Evolutionary conservation across 2,329 filamentous ascomycete species (phyloP).

Genomic region (Zymoseptoria passerinii): DNA sequence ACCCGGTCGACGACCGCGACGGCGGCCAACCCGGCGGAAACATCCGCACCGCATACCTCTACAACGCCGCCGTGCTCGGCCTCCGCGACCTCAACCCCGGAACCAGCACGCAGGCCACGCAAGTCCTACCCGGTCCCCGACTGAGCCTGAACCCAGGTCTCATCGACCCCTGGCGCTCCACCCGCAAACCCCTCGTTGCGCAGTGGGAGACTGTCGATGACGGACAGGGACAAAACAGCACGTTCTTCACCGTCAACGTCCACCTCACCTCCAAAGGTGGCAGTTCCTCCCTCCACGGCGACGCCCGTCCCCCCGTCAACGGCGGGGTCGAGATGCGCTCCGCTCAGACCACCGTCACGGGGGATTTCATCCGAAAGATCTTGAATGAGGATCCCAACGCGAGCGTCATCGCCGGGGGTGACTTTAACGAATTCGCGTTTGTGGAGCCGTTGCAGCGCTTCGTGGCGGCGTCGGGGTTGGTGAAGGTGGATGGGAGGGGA

Average conservation of each 20-base stretch:
- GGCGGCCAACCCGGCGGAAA: constrained; percentile 63
- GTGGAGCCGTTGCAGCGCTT: constrained; percentile 53
- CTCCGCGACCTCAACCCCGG: constrained; percentile 55
- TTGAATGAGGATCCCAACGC: constrained; percentile 49
- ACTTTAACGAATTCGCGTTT: constrained; percentile 66
- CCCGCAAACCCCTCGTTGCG: constrained; percentile 60
- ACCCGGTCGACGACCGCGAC: constrained; percentile 52
- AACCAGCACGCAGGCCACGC: constrained; percentile 45
- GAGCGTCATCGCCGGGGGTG: constrained; percentile 53
- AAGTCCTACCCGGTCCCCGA: constrained; percentile 49
- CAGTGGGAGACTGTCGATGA: constrained; percentile 52
- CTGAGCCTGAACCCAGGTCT: constrained; percentile 62
- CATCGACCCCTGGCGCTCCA: constrained; percentile 57
- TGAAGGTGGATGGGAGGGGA: constrained; percentile 54
- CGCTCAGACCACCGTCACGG: constrained; percentile 52
- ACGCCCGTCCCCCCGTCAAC: constrained; percentile 59
- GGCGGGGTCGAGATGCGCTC: constrained; percentile 50
- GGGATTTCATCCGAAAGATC: constrained; percentile 50
- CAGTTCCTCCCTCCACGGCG: constrained; percentile 55
- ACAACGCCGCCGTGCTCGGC: constrained; percentile 51
- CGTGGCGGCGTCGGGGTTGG: constrained; percentile 44
- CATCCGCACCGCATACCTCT: constrained; percentile 63
- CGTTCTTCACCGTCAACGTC: constrained; percentile 65
- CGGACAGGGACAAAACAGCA: constrained; percentile 34
- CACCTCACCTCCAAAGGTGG: constrained; percentile 62